Base-by-base conservation (phyloP, 176 grass and related monocot genomes). In the Eleusine indica region DNA sequence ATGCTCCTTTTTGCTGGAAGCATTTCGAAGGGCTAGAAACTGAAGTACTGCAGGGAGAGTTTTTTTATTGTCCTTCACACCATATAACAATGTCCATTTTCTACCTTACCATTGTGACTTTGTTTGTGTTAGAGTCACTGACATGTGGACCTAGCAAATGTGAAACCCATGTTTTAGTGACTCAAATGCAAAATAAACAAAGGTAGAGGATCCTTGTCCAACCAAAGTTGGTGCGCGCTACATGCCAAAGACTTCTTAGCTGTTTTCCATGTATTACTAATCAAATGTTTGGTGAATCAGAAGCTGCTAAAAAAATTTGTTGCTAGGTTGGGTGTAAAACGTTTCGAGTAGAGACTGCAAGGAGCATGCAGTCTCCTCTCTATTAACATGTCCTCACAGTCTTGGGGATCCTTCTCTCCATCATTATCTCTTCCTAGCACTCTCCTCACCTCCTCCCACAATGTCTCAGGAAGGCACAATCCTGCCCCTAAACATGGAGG, bases 391-490 rank as follows among this genome's bases (percentile, higher is more conserved):
- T 47, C 19, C 0, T 41, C 8, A 6, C 19, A 40, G 19, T 56
- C 5, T 37, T 37, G 16, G 16, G 19, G 35, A 21, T n/a, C 65
- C 29, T 73, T 29, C 28, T 48, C 53, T 25, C 39, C 32, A 30
- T 66, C 60, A 19, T 32, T 13, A 9, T 51, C n/a, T 49, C 30
- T 38, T 60, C 44, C 30, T 19, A 3, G 0, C 4, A 54, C 4
- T 39, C 5, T 84, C 48, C 11, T 77, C 22, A 16, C 6, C 3
- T 21, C 21, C 19, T 18, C 51, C 16, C 0, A 8, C 38, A 48
- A 80, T 86, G 77, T 57, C 70, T 68, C 70, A 68, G 25, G 25
- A 68, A 56, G 70, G 28, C n/a, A 0, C 61, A 17, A 57, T 39
- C 28, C 11, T 19, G 8, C 9, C 70, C 2, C 17, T 48, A 44